Conservation (phyloP, 176 grass and related monocot genomes). For the Avena sativa region DNA sequence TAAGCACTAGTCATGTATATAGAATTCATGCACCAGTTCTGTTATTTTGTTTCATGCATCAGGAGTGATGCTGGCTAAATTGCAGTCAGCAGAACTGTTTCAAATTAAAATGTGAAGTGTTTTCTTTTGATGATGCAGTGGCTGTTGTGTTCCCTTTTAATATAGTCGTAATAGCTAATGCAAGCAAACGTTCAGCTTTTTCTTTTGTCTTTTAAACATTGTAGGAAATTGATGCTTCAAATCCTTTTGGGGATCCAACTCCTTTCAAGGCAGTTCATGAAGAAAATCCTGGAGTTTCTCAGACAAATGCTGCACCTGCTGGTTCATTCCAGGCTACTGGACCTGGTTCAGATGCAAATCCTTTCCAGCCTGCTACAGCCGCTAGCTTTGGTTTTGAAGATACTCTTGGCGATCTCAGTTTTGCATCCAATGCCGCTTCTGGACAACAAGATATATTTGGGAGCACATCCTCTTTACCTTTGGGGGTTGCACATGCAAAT, state of each 20-base stretch:
- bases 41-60: too few relatives aligned
- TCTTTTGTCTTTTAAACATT: conserved; percentile 17
- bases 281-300: conserved; percentile 55
- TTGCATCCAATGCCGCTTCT: conserved; percentile 42
- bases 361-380: conserved; percentile 55
- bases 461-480: conserved; percentile 39
- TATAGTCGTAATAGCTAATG: conserved; percentile 1
- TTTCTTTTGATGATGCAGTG: conserved; percentile 14
- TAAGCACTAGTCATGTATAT: conserved; percentile 11
- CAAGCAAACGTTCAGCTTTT: conserved; percentile 19
- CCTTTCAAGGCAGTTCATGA: conserved; percentile 81
- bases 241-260: conserved; percentile 90
- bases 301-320: conserved; percentile 51
- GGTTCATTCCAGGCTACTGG: conserved; percentile 54
- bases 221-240: conserved; percentile 52
- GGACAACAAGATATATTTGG: conserved; percentile 62
- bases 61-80: background rate
- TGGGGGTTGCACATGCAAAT: conserved; percentile 38
- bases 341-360: conserved; percentile 49
- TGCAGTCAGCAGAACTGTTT: background rate
- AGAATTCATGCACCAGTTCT: background rate
- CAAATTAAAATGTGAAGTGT: conserved; percentile 26
- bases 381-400: conserved; percentile 82
- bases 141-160: conserved; percentile 8
- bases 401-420: conserved; percentile 71